Conservation (phyloP, 176 grass and related monocot genomes). For the Oryza brachyantha region DNA sequence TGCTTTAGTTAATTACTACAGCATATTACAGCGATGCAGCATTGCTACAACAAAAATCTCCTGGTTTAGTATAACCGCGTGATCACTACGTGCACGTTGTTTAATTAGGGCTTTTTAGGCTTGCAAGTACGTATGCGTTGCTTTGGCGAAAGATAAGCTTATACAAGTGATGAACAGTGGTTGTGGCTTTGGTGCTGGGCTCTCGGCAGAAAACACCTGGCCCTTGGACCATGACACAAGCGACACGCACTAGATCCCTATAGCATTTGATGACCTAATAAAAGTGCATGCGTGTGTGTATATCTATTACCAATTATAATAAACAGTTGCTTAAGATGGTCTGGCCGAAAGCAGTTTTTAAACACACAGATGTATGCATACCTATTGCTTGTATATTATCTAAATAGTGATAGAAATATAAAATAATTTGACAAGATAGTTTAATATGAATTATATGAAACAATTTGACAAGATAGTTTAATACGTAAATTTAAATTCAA, state of each 20-base stretch:
- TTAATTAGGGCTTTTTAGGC: slow-evolving; percentile 11
- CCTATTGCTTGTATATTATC: too few relatives aligned
- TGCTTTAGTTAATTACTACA: too few relatives aligned
- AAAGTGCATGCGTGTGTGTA: neutral
- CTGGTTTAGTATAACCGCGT: neutral
- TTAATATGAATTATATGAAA: too few relatives aligned
- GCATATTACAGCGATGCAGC: neutral
- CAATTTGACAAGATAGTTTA: too few relatives aligned
- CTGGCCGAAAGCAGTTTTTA: too few relatives aligned
- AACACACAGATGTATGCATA: too few relatives aligned
- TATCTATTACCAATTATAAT: neutral
- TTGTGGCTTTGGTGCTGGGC: slow-evolving; percentile 31
- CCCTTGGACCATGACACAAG: slow-evolving; percentile 16
- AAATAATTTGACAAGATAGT: too few relatives aligned
- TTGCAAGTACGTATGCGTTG: slow-evolving; percentile 7
- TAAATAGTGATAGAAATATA: too few relatives aligned
- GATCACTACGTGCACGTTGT: neutral
- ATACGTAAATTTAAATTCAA: too few relatives aligned
- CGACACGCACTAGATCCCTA: slow-evolving; percentile 22
- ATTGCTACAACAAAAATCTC: neutral
- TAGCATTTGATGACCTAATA: slow-evolving; percentile 8
- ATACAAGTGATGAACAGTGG: neutral
- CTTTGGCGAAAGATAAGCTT: slow-evolving; percentile 11
- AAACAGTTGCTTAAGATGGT: too few relatives aligned
- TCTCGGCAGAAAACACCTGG: slow-evolving; percentile 24